Conservation (phyloP, 2,329 filamentous ascomycete species). For the Talaromyces sp. region DNA sequence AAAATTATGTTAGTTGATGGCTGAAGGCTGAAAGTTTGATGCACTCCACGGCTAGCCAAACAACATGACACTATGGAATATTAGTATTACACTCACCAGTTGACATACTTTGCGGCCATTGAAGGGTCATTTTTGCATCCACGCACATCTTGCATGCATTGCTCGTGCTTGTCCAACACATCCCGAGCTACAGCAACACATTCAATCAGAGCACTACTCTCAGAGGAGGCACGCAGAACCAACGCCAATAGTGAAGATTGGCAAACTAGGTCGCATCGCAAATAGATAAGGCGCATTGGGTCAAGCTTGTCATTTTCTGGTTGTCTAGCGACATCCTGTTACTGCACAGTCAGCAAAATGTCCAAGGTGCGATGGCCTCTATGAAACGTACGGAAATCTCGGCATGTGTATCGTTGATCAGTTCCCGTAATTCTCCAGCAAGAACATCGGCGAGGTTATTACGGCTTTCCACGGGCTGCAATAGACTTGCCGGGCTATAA, state of each 20-base stretch:
- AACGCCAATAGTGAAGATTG: conserved; percentile 7
- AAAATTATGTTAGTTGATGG: background rate
- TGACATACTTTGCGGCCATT: background rate
- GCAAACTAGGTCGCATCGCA: conserved; percentile 12
- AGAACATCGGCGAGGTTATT: background rate
- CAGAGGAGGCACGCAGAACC: background rate
- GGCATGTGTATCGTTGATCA: conserved; percentile 3
- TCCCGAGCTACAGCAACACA: conserved; percentile 12
- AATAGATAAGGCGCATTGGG: background rate
- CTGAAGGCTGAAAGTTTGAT: background rate
- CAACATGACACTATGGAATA: background rate
- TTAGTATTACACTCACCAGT: background rate
- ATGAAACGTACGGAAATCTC: conserved; percentile 1
- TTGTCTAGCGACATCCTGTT: background rate
- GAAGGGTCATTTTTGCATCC: conserved; percentile 3
- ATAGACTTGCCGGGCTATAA: conserved; percentile 6
- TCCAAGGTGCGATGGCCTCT: background rate
- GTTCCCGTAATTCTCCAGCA: conserved; percentile 1
- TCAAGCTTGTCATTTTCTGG: background rate
- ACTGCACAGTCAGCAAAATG: background rate
- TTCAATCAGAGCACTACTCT: background rate
- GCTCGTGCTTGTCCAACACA: conserved; percentile 7
- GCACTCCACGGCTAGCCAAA: background rate
- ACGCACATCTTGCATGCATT: conserved; percentile 11
- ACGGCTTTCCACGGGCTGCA: background rate